Evolutionary conservation across 2,329 filamentous ascomycete genomes (phyloP).

Genomic region (Botryotinia calthae): DNA sequence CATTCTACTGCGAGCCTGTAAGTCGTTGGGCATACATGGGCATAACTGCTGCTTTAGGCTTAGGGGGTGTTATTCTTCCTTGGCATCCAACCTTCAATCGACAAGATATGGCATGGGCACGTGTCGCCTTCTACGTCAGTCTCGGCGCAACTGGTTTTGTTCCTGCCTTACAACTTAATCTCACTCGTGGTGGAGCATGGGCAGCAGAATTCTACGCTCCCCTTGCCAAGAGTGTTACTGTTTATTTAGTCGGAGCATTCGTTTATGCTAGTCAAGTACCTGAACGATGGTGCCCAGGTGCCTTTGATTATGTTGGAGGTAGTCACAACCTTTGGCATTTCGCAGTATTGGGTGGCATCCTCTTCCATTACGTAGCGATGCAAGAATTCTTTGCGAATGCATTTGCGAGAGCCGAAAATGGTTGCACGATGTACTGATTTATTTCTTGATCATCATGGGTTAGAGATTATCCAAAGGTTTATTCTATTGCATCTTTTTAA

Average conservation of each 20-base stretch:
- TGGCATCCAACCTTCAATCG: constrained; percentile 97
- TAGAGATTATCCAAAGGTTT: background rate
- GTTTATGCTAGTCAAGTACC: constrained; percentile 92
- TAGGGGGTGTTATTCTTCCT: constrained; percentile 85
- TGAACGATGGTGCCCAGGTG: constrained; percentile 87
- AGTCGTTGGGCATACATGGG: constrained; percentile 85
- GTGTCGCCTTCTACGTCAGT: constrained; percentile 87
- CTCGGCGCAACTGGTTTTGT: constrained; percentile 86
- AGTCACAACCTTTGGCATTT: constrained; percentile 98
- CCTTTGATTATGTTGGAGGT: constrained; percentile 92
- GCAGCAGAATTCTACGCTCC: constrained; percentile 88
- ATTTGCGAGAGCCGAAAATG: constrained; percentile 59
- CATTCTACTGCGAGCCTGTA: constrained; percentile 93
- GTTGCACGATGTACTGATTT: constrained; percentile 33
- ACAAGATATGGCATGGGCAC: constrained; percentile 85
- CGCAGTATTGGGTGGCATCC: constrained; percentile 87
- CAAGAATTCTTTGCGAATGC: constrained; percentile 85
- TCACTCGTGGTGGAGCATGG: constrained; percentile 74
- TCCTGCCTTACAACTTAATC: constrained; percentile 78
- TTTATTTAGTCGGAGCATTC: constrained; percentile 80
- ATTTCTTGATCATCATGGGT: background rate
- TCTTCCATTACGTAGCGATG: constrained; percentile 98
- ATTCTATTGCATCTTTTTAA: background rate
- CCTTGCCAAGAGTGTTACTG: constrained; percentile 77
- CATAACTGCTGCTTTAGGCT: constrained; percentile 74